Base-by-base conservation (phyloP, 2,329 filamentous ascomycete genomes). In the Calonectria henricotiae region DNA sequence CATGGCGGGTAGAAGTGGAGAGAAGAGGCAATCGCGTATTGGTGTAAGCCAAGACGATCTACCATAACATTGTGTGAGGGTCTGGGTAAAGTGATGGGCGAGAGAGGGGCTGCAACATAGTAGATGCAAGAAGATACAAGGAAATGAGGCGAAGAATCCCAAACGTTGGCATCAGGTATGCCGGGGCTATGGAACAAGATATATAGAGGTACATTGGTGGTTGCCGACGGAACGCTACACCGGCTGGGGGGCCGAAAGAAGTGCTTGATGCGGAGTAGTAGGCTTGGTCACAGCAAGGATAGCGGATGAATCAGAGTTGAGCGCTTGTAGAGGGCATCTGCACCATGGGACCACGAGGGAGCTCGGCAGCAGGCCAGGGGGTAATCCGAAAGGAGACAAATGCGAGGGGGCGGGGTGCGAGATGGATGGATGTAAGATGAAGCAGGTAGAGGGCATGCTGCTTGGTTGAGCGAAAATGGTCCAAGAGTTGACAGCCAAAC, bases 401-500 rank as follows among this genome's bases (percentile, higher is more conserved):
- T 58, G 51, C 20, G 51, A 58, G 51, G 51, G 51, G 51, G 51
- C 51, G 51, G 51, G 35, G 51, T 61, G 60, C 43, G 62, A 71
- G 69, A 71, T 71, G 69, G 69, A 65, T 61, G 66, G 62, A 71
- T 69, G 69, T 71, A 47, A 71, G 69, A 71, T 71, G 69, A 66
- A 60, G 69, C 49, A 68, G 60, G 68, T 68, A 51, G 51, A 37
- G 67, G 67, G 39, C 54, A 41, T 47, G 23, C 55, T 37, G 39
- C 39, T 49, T 49, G 62, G 60, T 55, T 62, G 54, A 51, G 55
- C 61, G 35, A 55, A 43, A 43, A n/a, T 41, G 51, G 47, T 35
- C 37, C 61, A 23, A 37, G 27, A 35, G 44, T 60, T 43, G 61
- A 46, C 11, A 54, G 49, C n/a, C 5, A 44, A 35, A 41, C 41